phyloP scores from a whole-genome alignment of 108 stramenopile species.

The Nannochloropsis oceanica region DNA sequence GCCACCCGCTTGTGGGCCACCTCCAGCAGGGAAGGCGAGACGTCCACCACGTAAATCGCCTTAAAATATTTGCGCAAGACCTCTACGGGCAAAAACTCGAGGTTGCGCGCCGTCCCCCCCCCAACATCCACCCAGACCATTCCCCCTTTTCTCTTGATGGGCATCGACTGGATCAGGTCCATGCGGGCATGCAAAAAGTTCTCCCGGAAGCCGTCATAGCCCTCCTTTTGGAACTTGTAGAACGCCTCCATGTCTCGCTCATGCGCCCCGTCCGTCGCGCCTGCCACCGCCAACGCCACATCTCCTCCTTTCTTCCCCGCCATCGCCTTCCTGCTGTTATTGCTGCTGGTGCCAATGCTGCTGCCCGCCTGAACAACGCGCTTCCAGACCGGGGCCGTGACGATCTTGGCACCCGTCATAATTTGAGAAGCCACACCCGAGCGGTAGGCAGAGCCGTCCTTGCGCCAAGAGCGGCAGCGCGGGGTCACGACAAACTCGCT shows the following conservation, averaged over 20 bases:
- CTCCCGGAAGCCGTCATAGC: constrained; percentile 39
- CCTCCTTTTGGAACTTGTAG: constrained; percentile 28
- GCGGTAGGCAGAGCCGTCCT: not conserved
- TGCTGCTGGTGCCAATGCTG: not conserved
- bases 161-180: constrained; percentile 9
- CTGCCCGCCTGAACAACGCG: not conserved
- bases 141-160: not conserved
- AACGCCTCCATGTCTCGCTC: constrained; percentile 27
- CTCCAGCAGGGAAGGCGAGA: constrained; percentile 27
- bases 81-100: constrained; percentile 32
- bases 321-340: too few species aligned
- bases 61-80: constrained; percentile 20
- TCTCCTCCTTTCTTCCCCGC: not conserved
- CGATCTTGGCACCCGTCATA: constrained; percentile 18
- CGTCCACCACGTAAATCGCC: constrained; percentile 25
- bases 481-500: not conserved
- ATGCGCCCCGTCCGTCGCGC: not conserved
- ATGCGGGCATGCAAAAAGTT: constrained; percentile 21
- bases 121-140: constrained; percentile 35
- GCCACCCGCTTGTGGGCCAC: constrained; percentile 18
- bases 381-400: constrained; percentile 14
- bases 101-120: constrained; percentile 36
- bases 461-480: not conserved
- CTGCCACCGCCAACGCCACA: not conserved
- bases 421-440: not conserved